These are phyloP conservation scores for Fragaria ananassa DNA, from an alignment of 306 rosid genomes.

Conservation along the genomic window DNA sequence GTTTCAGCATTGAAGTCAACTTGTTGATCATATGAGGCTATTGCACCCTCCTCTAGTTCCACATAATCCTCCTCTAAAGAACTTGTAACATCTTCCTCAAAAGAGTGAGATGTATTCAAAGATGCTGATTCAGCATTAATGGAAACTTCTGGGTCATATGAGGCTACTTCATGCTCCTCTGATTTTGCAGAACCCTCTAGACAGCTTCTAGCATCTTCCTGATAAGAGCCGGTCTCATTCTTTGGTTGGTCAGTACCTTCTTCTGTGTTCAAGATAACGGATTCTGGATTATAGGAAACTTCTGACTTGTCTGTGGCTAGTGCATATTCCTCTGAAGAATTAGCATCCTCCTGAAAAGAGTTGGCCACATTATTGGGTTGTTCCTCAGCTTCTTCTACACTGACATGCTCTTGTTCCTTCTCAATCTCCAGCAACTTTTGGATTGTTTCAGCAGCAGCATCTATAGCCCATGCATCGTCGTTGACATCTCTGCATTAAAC, in stretches of 20 bases:
- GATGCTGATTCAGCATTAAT: constrained; percentile 22
- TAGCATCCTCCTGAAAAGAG: constrained; percentile 21
- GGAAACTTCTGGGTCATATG: constrained; percentile 26
- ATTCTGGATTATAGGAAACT: constrained; percentile 21
- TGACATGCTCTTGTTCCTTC: constrained; percentile 33
- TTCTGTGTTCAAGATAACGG: constrained; percentile 20
- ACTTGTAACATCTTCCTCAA: constrained; percentile 16
- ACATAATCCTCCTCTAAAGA: constrained; percentile 11
- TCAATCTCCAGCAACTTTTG: constrained; percentile 53
- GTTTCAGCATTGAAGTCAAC: constrained; percentile 22
- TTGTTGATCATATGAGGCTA: constrained; percentile 24
- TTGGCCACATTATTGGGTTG: constrained; percentile 18
- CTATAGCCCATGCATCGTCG: constrained; percentile 46
- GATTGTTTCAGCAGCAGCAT: constrained; percentile 46
- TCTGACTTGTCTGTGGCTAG: constrained; percentile 23
- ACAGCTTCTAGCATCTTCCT: constrained; percentile 23
- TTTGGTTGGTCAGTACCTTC: constrained; percentile 19
- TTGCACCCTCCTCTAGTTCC: constrained; percentile 24
- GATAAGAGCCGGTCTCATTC: constrained; percentile 12
- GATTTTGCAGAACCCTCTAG: neutral
- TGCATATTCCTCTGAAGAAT: constrained; percentile 30
- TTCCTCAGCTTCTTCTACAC: constrained; percentile 31
- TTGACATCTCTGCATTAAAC: constrained; percentile 38
- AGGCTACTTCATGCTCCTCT: constrained; percentile 24
- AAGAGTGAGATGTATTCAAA: constrained; percentile 18